Conservation (phyloP, 495 filamentous ascomycete genomes). For the Trichoderma gamsii region DNA sequence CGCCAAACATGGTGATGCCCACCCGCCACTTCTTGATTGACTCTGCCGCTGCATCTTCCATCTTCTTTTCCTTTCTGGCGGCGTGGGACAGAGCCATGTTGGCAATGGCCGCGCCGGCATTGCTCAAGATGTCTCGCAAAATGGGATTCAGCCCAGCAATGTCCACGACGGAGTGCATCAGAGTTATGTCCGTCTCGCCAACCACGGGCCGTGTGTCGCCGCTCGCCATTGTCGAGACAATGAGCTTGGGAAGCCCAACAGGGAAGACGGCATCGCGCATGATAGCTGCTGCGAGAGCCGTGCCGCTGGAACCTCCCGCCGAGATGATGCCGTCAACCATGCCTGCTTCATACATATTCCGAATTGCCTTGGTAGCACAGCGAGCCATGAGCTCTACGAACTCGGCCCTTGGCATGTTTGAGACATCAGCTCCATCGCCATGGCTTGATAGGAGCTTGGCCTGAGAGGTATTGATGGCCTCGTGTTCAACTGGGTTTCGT, state of each 20-base stretch:
- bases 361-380: neutral
- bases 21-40: conserved; percentile 36
- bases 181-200: conserved; percentile 59
- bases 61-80: neutral
- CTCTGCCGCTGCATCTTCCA: neutral
- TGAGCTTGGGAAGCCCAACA: conserved; percentile 60
- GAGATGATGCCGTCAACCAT: conserved; percentile 50
- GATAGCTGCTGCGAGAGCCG: conserved; percentile 46
- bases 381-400: neutral
- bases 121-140: conserved; percentile 48
- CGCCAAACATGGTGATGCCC: conserved; percentile 68
- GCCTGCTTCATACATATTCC: neutral
- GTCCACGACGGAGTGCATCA: conserved; percentile 67
- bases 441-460: neutral
- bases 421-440: neutral
- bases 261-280: conserved; percentile 52
- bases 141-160: conserved; percentile 58
- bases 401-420: neutral
- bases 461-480: neutral
- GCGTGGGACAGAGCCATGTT: conserved; percentile 49
- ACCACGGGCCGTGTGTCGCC: conserved; percentile 54
- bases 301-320: conserved; percentile 54
- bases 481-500: neutral
- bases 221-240: conserved; percentile 62
- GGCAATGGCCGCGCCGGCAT: conserved; percentile 53